Percentiles rank a stretch among this genome's conserved stretches.
Conservation (phyloP, 768 basidiomycete genomes). For the Pisolithus marmoratus region DNA sequence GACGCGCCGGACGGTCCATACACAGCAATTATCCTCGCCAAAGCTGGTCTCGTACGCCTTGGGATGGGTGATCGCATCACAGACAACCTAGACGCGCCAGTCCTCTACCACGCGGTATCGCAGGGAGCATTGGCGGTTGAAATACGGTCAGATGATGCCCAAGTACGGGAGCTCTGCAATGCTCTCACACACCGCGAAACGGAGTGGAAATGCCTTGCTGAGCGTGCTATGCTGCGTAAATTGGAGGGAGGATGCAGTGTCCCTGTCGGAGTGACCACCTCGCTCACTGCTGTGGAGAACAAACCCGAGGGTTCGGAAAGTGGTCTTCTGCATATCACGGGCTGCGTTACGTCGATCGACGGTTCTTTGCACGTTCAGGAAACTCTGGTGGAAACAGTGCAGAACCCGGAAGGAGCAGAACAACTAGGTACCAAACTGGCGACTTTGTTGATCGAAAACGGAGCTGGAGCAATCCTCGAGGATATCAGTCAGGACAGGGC, state of each 20-base stretch:
- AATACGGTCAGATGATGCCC: slow-evolving; percentile 61
- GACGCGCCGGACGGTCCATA: slow-evolving; percentile 78
- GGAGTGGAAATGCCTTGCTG: slow-evolving; percentile 71
- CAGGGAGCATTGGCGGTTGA: slow-evolving; percentile 92
- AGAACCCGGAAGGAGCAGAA: slow-evolving; percentile 55
- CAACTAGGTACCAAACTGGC: slow-evolving; percentile 65
- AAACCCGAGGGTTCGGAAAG: slow-evolving; percentile 28
- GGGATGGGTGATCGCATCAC: slow-evolving; percentile 73
- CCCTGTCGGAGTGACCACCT: slow-evolving; percentile 78
- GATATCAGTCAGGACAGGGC: slow-evolving; percentile 72
- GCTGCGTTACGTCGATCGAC: slow-evolving; percentile 79
- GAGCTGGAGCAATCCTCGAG: slow-evolving; percentile 76
- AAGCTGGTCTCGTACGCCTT: slow-evolving; percentile 83
- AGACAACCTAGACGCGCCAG: slow-evolving; percentile 64
- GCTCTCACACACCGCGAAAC: slow-evolving; percentile 73
- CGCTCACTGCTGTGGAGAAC: slow-evolving; percentile 30
- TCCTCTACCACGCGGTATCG: slow-evolving; percentile 83
- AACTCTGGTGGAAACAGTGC: slow-evolving; percentile 48
- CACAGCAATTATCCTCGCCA: slow-evolving; percentile 87
- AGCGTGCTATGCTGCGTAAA: slow-evolving; percentile 81
- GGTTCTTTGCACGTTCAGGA: slow-evolving; percentile 70
- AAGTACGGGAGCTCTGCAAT: slow-evolving; percentile 57
- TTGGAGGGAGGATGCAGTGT: slow-evolving; percentile 98
- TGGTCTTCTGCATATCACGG: slow-evolving; percentile 56
- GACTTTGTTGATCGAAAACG: slow-evolving; percentile 52